Conservation (phyloP, 768 basidiomycete species). For the Boletus coccyginus region DNA sequence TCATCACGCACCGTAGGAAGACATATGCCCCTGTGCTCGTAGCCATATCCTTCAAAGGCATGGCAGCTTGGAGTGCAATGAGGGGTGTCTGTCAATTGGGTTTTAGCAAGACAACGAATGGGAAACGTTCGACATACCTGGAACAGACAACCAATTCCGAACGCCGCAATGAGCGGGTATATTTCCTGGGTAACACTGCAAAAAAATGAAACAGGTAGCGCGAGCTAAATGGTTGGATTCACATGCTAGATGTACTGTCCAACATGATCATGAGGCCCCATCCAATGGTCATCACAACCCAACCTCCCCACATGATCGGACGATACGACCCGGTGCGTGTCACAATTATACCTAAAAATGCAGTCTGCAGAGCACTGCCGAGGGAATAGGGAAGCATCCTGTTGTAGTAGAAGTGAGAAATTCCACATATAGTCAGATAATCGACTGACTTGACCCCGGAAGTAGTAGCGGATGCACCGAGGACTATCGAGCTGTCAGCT, state of each 20-base stretch:
- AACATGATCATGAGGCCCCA: conserved; percentile 38
- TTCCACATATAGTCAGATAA: no score
- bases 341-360: conserved; percentile 25
- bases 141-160: conserved; percentile 36
- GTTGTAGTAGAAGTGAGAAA: neutral
- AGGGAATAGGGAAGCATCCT: conserved; percentile 39
- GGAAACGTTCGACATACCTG: conserved; percentile 15
- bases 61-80: conserved; percentile 41
- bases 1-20: conserved; percentile 28
- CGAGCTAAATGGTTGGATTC: conserved; percentile 1
- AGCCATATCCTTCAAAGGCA: conserved; percentile 46
- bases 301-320: conserved; percentile 30
- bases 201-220: neutral
- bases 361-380: conserved; percentile 16
- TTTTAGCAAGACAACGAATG: neutral
- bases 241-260: conserved; percentile 32
- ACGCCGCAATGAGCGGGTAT: conserved; percentile 31
- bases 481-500: conserved; percentile 17
- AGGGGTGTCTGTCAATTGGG: conserved; percentile 24
- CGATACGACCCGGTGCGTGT: conserved; percentile 29
- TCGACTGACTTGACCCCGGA: conserved; percentile 30
- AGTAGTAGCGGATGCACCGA: conserved; percentile 36
- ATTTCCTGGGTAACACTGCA: conserved; percentile 32
- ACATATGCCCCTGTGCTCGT: conserved; percentile 38
- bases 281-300: conserved; percentile 32